These are phyloP conservation scores for Hirschioporus abietinus DNA, from an alignment of 768 basidiomycete species.

Conservation along the genomic window DNA sequence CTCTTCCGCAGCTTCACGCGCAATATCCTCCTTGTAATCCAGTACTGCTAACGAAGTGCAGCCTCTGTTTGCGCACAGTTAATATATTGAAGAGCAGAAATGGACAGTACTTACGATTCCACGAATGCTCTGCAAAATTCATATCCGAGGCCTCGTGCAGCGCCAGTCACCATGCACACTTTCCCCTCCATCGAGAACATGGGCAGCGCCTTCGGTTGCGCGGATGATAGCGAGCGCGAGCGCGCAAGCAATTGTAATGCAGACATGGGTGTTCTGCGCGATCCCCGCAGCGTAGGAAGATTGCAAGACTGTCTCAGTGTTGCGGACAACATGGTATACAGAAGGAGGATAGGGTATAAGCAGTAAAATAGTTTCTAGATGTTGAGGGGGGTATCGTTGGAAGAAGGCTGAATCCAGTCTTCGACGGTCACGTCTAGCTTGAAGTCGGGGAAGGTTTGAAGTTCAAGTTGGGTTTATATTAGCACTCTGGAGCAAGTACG, in stretches of 20 bases:
- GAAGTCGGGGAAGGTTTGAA: not conserved
- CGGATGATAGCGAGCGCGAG: not conserved
- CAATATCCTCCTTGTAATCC: constrained; percentile 72
- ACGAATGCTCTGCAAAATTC: constrained; percentile 90
- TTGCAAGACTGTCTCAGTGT: not conserved
- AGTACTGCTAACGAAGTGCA: constrained; percentile 76
- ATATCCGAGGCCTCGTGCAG: constrained; percentile 84
- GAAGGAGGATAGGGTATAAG: not conserved
- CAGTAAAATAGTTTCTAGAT: not conserved
- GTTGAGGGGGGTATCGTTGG: not conserved
- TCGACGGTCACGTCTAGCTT: no score
- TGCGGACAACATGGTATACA: not conserved
- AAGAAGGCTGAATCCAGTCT: not conserved
- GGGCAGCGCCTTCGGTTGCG: constrained; percentile 46
- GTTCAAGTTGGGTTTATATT: not conserved
- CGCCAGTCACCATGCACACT: constrained; percentile 90
- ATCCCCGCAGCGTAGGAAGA: not conserved
- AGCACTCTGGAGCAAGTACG: not conserved
- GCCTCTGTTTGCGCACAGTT: constrained; percentile 42
- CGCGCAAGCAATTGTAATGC: not conserved
- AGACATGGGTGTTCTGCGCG: not conserved
- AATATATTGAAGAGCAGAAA: not conserved
- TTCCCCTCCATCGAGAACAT: constrained; percentile 77
- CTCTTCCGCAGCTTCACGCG: constrained; percentile 61
- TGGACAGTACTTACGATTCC: constrained; percentile 54